phyloP scores from a whole-genome alignment of 2,329 filamentous ascomycete species.

The Cladosporium austrohemisphaericum region DNA sequence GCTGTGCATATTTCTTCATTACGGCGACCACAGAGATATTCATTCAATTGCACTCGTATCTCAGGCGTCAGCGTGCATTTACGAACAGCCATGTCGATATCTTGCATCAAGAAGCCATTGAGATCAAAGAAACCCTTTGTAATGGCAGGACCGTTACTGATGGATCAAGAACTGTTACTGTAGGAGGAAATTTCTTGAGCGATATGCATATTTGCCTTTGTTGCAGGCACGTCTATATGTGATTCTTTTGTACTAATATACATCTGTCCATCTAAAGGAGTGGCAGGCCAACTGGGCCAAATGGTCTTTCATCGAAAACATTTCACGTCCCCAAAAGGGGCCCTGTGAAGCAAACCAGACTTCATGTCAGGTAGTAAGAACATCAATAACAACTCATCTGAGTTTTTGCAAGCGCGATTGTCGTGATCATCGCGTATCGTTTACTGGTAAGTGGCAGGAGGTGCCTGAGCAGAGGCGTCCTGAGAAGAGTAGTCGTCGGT shows the following conservation, averaged over 20 bases:
- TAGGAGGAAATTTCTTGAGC: too few relatives aligned
- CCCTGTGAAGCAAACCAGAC: not conserved
- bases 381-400: not conserved
- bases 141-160: too few relatives aligned
- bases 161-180: too few relatives aligned
- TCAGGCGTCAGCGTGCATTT: too few relatives aligned
- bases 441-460: slow-evolving; percentile 6
- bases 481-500: not conserved
- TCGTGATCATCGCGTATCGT: not conserved
- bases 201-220: too few relatives aligned
- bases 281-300: slow-evolving; percentile 9
- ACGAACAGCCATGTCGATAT: too few relatives aligned
- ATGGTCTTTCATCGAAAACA: slow-evolving; percentile 1
- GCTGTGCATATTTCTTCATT: too few relatives aligned
- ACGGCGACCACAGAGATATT: too few relatives aligned
- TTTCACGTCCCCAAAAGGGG: not conserved
- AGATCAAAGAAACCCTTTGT: too few relatives aligned
- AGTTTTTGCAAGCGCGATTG: not conserved
- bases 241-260: not conserved
- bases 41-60: too few relatives aligned
- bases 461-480: not conserved
- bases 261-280: slow-evolving; percentile 8
- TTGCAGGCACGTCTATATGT: too few relatives aligned
- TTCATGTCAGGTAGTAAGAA: not conserved
- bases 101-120: too few relatives aligned